Percentiles rank a stretch among this genome's conserved stretches.
phyloP scores from a whole-genome alignment of 208 protist genomes.

The Crithidia fasciculata region DNA sequence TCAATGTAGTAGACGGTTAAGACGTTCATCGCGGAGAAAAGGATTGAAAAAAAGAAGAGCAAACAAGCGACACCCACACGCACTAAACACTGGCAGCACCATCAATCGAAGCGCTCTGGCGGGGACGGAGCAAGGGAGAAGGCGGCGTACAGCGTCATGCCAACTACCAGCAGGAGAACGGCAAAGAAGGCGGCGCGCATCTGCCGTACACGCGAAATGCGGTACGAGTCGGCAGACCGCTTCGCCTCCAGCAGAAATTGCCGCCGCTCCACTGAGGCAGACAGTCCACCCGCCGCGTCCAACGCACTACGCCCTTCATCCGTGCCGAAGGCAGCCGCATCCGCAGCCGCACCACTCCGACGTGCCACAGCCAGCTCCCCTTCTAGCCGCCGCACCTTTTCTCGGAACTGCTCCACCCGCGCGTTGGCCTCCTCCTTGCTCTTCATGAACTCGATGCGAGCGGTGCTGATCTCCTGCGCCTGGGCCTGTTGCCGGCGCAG shows the following conservation, averaged over 20 bases:
- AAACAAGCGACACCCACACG: not conserved
- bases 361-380: slow-evolving; percentile 12
- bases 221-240: slow-evolving; percentile 23
- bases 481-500: slow-evolving; percentile 19
- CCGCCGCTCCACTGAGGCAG: slow-evolving; percentile 10
- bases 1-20: too few species aligned
- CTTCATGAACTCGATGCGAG: slow-evolving; percentile 17
- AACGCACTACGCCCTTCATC: not conserved
- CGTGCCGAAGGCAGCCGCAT: not conserved
- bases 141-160: slow-evolving; percentile 17
- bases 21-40: too few species aligned
- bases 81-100: not conserved
- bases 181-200: slow-evolving; percentile 19
- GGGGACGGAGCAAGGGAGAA: slow-evolving; percentile 7
- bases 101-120: not conserved
- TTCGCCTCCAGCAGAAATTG: slow-evolving; percentile 27
- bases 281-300: not conserved
- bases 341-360: not conserved
- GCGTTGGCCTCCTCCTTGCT: slow-evolving; percentile 15
- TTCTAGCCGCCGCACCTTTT: slow-evolving; percentile 12
- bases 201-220: slow-evolving; percentile 4
- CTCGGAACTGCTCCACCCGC: slow-evolving; percentile 12
- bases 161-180: slow-evolving; percentile 13
- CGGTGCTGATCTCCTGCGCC: slow-evolving; percentile 8
- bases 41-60: not conserved